Base-by-base conservation (phyloP, 129 eudicot genomes). In the Gnaphalium uliginosum region DNA sequence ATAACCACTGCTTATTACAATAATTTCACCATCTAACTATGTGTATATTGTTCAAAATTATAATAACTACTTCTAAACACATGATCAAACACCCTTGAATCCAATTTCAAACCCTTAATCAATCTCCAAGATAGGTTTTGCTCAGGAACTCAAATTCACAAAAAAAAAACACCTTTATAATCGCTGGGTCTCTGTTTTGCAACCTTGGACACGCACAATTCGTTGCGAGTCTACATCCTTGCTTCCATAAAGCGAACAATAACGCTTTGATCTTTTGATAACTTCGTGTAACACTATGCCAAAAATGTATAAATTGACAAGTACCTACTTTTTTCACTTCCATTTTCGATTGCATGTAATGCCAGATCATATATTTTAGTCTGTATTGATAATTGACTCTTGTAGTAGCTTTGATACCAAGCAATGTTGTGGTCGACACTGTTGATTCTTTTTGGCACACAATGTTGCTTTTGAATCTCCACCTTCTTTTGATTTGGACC, bases 391-490 rank as follows among this genome's bases (percentile, higher is more conserved):
- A 1, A 26, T 65, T 33, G n/a, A 65, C 30, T 65, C 4, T 30
- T n/a, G 11, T 15, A 25, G 30, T 35, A 35, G 54, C 51, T 39
- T 68, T 68, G 32, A 11, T n/a, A 68, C 57, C 54, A 68, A 30
- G 56, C 17, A 68, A 68, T 8, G 72, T 68, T 35, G 35, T 46
- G 35, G 37, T 69, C 37, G 57, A 15, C n/a, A 21, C 23, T 27
- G 43, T 39, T 69, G 29, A 37, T 69, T 24, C 22, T 41, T 69
- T 69, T 43, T 43, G 5, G 7, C 33, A 41, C 73, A 41, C n/a
- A 69, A 23, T 24, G 48, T 69, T 43, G 59, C 73, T 39, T 69
- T 69, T 26, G 58, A 10, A 11, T 68, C 21, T 43, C 60, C 73
- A 41, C 17, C 24, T 41, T 39, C 73, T 41, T 46, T 24, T 56